phyloP scores from a whole-genome alignment of 495 filamentous ascomycete species.

The Cenococcum geophilum region DNA sequence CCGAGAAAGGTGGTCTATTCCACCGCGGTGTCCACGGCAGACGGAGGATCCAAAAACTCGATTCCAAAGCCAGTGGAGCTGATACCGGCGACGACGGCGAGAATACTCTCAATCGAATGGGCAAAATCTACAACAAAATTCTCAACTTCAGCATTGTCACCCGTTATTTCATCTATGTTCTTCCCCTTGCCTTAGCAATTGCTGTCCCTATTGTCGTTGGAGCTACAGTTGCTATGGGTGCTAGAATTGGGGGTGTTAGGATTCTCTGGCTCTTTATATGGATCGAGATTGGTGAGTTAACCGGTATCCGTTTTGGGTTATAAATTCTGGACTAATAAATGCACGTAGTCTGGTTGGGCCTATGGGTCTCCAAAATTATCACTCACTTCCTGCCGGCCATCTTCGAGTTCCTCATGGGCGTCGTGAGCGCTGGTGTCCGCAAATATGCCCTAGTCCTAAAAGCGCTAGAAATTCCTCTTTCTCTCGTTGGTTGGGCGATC shows the following conservation, averaged over 20 bases:
- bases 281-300: constrained; percentile 60
- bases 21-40: constrained; percentile 48
- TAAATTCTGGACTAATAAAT: constrained; percentile 2
- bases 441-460: constrained; percentile 84
- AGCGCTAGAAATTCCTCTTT: constrained; percentile 75
- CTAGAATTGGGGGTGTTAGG: constrained; percentile 55
- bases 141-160: constrained; percentile 79
- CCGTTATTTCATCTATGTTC: constrained; percentile 82
- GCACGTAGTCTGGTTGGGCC: constrained; percentile 61
- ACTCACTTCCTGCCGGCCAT: constrained; percentile 71
- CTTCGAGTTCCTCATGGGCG: constrained; percentile 82
- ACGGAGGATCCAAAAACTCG: constrained; percentile 46
- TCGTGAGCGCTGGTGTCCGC: constrained; percentile 82
- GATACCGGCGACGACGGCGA: constrained; percentile 51
- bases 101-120: constrained; percentile 67
- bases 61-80: constrained; percentile 45
- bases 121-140: constrained; percentile 78
- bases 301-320: neutral
- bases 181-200: constrained; percentile 68
- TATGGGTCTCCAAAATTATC: constrained; percentile 82
- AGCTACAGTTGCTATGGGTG: constrained; percentile 44
- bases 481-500: constrained; percentile 80
- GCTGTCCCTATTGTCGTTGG: constrained; percentile 76
- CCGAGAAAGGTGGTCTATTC: constrained; percentile 52
- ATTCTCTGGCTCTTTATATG: constrained; percentile 80